Evolutionary conservation across 108 stramenopile species (phyloP), one percentile per base, ranked within the genome.

Genomic region (Cylindrotheca closterium): DNA sequence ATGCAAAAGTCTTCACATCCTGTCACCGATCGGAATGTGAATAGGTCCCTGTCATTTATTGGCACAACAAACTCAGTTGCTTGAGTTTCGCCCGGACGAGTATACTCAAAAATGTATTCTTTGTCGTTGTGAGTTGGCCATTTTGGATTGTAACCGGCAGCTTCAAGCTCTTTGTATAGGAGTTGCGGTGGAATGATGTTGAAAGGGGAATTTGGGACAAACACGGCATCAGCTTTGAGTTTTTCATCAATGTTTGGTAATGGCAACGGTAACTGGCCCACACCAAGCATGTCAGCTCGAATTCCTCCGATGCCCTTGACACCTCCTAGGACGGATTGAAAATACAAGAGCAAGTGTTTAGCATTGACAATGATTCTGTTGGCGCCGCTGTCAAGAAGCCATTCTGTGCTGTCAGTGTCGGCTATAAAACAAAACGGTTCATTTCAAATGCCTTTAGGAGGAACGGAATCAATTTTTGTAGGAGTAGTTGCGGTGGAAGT

Each of bases 361-460:
- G 12, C 51, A 21, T 51, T 51, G 51, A 51, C n/a, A 19, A 51
- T 51, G 51, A 51, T 5, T 19, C 51, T 12, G 51, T 51, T 51
- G 19, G 51, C 51, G 10, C 51, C 51, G 5, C n/a, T 51, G 19
- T 51, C n/a, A 12, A 51, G 51, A 51, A 51, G n/a, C n/a, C 5
- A 51, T 5, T 12, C n/a, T 5, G 5, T 19, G 19, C 51, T 51
- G 19, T 51, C 51, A 21, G 51, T 51, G 19, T 51, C 51, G 51
- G 19, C 5, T 12, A 51, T 21, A 21, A 12, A 51, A 21, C n/a
- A 51, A 21, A 19, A 21, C 5, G 51, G 51, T 19, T 19, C 5
- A 5, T 12, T 19, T n/a, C n/a, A n/a, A n/a, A n/a, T n/a, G n/a
- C n/a, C n/a, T n/a, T n/a, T n/a, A 21, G 51, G 51, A 21, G 21